Base-by-base conservation (phyloP, 345 rosid species). In the Punica granatum region DNA sequence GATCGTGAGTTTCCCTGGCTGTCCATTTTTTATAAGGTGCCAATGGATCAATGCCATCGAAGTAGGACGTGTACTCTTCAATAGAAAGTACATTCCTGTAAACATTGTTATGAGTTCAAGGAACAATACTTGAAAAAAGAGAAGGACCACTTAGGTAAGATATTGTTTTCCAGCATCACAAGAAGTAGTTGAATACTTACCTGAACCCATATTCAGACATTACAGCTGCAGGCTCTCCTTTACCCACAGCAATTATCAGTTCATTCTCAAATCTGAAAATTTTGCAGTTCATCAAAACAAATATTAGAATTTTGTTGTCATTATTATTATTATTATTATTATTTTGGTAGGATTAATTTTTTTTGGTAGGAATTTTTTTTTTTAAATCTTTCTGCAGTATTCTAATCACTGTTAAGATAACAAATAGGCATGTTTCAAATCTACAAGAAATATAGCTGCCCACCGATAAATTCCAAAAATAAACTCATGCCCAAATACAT, bases 151-250 rank as follows among this genome's bases (percentile, higher is more conserved):
- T 36, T 41, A 33, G 10, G 61, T 56, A 36, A 37, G 48, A 63
- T 39, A 23, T n/a, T 26, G 3, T 62, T 39, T 37, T 5, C 49
- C 31, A 64, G 70, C 21, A 28, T 61, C 60, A 64, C 36, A 73
- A 49, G 69, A 54, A 32, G 23, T 25, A 36, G 25, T 48, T 32
- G 43, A 69, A 63, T 63, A 68, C 80, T 69, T 81, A 92, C 98
- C 77, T 80, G 73, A 85, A 92, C 66, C 97, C 98, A 76, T 92
- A 92, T 76, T 82, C 88, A 31, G 95, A 75, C 92, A 92, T 81
- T 58, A 90, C 96, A 0, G 76, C 80, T n/a, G 97, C 92, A 54
- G 98, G 96, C 74, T 88, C 92, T 61, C 98, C 96, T 78, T 88
- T 92, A 60, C 97, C 98, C 63, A 85, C 89, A 34, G 98, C 92